Conservation (phyloP, 352 stramenopile genomes). For the Pythium phragmiticola region DNA sequence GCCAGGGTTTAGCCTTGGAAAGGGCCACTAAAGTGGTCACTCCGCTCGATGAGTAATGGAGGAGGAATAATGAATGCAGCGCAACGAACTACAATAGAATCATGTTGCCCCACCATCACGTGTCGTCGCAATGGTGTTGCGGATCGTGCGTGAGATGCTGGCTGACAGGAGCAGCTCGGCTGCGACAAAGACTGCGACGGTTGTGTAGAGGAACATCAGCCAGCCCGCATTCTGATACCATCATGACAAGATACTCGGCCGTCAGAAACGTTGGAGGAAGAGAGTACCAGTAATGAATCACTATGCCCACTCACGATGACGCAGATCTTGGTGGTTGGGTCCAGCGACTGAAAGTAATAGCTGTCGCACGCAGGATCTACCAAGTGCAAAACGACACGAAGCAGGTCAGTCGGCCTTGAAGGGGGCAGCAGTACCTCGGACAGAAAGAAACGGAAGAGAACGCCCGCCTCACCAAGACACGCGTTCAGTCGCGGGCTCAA, state of each 20-base stretch:
- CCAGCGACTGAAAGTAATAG: slow-evolving; percentile 66
- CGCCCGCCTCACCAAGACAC: slow-evolving; percentile 40
- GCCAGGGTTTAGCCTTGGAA: slow-evolving; percentile 80
- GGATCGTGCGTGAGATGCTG: slow-evolving; percentile 23
- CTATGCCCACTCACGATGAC: slow-evolving; percentile 43
- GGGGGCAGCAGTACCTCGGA: too few relatives aligned
- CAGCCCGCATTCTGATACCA: slow-evolving; percentile 37
- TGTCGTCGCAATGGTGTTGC: slow-evolving; percentile 1
- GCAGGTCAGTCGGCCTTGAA: neutral
- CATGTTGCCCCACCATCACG: neutral
- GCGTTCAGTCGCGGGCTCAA: slow-evolving; percentile 39
- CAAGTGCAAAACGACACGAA: neutral
- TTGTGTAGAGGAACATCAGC: slow-evolving; percentile 34
- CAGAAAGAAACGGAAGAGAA: too few relatives aligned
- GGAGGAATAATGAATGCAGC: too few relatives aligned
- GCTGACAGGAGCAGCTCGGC: slow-evolving; percentile 44
- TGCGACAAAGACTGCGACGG: slow-evolving; percentile 35
- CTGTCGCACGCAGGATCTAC: slow-evolving; percentile 56
- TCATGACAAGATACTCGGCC: too few relatives aligned
- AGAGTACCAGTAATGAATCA: too few relatives aligned
- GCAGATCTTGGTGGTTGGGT: slow-evolving; percentile 43
- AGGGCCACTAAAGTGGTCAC: slow-evolving; percentile 33
- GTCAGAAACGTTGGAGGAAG: too few relatives aligned
- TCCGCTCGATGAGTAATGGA: neutral
- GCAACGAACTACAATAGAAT: neutral